Evolutionary conservation across 768 basidiomycete species (phyloP), one percentile per base, ranked within the genome.

Genomic region (Russula foetens): DNA sequence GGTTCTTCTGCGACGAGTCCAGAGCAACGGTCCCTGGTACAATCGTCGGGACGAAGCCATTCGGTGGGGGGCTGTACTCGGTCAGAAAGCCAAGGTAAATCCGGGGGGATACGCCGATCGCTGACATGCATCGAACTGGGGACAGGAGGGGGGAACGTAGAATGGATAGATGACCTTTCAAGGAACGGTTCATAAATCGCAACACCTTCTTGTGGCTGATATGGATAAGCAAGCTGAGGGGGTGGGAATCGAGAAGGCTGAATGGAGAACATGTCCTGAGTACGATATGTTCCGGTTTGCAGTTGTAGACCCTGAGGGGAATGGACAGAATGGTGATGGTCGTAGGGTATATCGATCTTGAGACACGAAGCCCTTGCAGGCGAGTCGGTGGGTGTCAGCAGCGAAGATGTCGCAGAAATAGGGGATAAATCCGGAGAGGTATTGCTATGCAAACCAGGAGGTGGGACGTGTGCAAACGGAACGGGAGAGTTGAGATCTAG

Each of bases 401-500:
- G 78, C 19, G 84, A 81, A 41, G 86, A 88, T 17, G 85, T 79
- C 2, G 81, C 84, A 31, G 88, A 89, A 39, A 82, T 81, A 15
- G 87, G 88, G 45, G 86, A 89, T 60, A 88, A 78, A 66, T 89
- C 86, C 0, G 87, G 86, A 46, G 85, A 68, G 2, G 76, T 70
- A 43, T 82, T 79, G 59, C 77, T 69, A 52, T 71, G 77, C 59
- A 83, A 66, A 57, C 71, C 66, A 70, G 58, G 76, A 44, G 76
- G 63, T 28, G 81, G 77, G 63, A 75, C 71, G 14, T 79, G 78
- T 46, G 73, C 68, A 49, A 63, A 60, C 33, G 72, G 70, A 61
- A 77, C 81, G 15, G 90, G 90, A 31, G 90, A 91, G 68, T 84
- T 85, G 66, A 92, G 83, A 69, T 91, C 86, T 51, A 92, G 76